These are phyloP conservation scores for Hygrophila difformis DNA, from an alignment of 257 asterid species.

Conservation along the genomic window DNA sequence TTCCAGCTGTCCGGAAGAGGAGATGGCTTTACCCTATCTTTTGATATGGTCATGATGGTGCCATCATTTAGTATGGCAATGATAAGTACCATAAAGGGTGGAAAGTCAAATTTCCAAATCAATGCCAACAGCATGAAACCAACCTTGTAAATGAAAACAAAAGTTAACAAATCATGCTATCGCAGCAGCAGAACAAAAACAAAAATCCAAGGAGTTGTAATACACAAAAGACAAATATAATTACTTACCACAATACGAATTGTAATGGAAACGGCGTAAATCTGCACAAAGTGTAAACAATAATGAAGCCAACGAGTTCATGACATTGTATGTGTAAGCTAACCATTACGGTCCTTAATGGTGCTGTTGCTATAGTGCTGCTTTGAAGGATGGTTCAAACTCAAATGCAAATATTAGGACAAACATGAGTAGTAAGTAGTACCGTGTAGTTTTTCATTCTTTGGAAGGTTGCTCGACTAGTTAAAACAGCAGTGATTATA, in stretches of 20 bases:
- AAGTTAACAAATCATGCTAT: no score
- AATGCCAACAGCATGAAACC: conserved; percentile 96
- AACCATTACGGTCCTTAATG: no score
- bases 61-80: conserved; percentile 95
- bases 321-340: neutral
- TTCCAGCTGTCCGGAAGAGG: conserved; percentile 99
- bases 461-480: conserved; percentile 95
- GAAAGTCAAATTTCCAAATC: conserved; percentile 93
- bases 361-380: neutral
- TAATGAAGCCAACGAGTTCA: conserved; percentile 1
- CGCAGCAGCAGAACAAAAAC: no score
- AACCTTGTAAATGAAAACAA: no score
- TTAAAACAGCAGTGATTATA: conserved; percentile 90
- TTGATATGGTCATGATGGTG: conserved; percentile 96
- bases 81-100: conserved; percentile 99
- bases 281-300: conserved; percentile 31
- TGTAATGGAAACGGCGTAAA: conserved; percentile 97
- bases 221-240: neutral
- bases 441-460: conserved; percentile 94
- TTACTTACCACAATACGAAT: conserved; percentile 93
- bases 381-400: neutral
- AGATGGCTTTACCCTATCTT: conserved; percentile 94
- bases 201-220: neutral
- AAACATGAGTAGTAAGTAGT: conserved; percentile 13
- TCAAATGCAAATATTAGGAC: neutral